Base-by-base conservation (phyloP, 306 rosid species). In the Arachis stenosperma region DNA sequence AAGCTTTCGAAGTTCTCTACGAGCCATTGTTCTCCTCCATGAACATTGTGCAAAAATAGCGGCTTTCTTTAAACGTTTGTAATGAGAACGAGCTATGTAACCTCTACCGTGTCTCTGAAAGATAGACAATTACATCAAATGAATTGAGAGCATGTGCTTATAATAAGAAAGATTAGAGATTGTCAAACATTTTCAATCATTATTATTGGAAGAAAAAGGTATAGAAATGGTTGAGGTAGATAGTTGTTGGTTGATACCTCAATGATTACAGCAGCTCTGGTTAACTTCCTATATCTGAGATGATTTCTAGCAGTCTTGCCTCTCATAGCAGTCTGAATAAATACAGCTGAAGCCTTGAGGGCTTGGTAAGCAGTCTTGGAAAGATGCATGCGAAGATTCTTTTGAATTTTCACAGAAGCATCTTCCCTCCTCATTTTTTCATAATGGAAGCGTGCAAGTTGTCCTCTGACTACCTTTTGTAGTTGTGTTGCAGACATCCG, bases 321-420 rank as follows among this genome's bases (percentile, higher is more conserved):
- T 2, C 88, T 84, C 76, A 91, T 81, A 61, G 86, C 85, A 51
- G 87, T 68, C 87, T 94, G 97, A 83, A 94, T 77, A 71, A 56
- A 78, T 70, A 94, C 44, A 50, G 96, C 89, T 61, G 91, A 78
- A 51, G 84, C 81, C 58, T 73, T 71, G 13, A 69, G 50, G 76
- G 69, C 82, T 75, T 59, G 84, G 76, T 85, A 89, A 72, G 75
- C 73, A 6, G 46, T 70, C 83, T 53, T 83, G 41, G 87, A 80
- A 64, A 87, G 47, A 77, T 70, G 56, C 84, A 75, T 81, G 79
- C 93, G 97, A 72, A 76, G 67, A 47, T 87, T 61, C 69, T 81
- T 91, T 86, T 94, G 99, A 64, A 94, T 88, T 80, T 73, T 88
- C 73, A 88, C 15, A 80, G 93, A 89, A 77, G 93, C 96, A 63